These are phyloP conservation scores for Ampelocalamus luodianensis DNA, from an alignment of 176 grass and related monocot species.

Conservation along the genomic window DNA sequence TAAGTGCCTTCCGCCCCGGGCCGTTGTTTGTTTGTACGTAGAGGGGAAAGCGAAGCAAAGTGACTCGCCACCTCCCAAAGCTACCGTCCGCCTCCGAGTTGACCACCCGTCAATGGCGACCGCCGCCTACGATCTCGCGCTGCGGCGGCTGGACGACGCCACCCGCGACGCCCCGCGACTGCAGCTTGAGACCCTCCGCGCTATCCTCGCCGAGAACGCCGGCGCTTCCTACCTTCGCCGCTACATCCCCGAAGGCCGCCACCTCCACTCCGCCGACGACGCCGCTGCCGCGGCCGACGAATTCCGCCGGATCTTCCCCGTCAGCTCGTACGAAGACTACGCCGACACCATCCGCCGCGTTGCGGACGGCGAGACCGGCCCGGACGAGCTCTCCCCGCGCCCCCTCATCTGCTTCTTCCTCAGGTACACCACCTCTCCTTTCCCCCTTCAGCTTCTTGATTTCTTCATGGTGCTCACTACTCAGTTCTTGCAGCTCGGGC, in stretches of 20 bases:
- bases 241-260: not conserved
- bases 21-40: not conserved
- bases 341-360: slow-evolving; percentile 31
- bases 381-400: slow-evolving; percentile 34
- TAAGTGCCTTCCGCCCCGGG: no score
- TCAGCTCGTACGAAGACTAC: slow-evolving; percentile 46
- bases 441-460: not conserved
- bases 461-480: not conserved
- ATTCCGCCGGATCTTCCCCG: slow-evolving; percentile 38
- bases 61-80: not conserved
- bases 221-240: slow-evolving; percentile 17
- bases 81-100: not conserved
- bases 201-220: slow-evolving; percentile 43
- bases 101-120: slow-evolving; percentile 5
- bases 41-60: not conserved
- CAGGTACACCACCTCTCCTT: slow-evolving; percentile 1
- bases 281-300: not conserved
- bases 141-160: slow-evolving; percentile 25
- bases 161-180: slow-evolving; percentile 36
- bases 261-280: not conserved
- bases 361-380: slow-evolving; percentile 19
- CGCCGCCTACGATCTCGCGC: not conserved
- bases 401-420: slow-evolving; percentile 53
- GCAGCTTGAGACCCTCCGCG: slow-evolving; percentile 35
- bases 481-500: slow-evolving; percentile 37